Percentiles rank a stretch among this genome's conserved stretches.
Evolutionary conservation across 208 protist genomes (phyloP).

Genomic region (Trypanosoma brucei): DNA sequence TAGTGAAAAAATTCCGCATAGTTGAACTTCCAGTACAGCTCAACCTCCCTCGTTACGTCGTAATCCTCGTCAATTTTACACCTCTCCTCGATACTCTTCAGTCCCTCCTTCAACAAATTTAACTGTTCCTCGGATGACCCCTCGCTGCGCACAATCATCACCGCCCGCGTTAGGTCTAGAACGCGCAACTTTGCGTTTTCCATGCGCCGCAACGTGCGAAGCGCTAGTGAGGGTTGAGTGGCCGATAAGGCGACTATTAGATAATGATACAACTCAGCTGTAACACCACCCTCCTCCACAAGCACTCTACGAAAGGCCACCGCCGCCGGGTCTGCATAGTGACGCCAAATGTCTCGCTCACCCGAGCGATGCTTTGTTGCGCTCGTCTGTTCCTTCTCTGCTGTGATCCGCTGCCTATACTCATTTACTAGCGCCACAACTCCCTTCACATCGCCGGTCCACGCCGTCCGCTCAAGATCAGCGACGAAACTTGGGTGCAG

Average conservation of each 20-base stretch:
- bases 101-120: slow-evolving; percentile 55
- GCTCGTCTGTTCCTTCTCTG: slow-evolving; percentile 30
- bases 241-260: slow-evolving; percentile 56
- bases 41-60: slow-evolving; percentile 44
- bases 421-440: slow-evolving; percentile 49
- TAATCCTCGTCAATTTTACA: slow-evolving; percentile 50
- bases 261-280: slow-evolving; percentile 88
- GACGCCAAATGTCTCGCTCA: slow-evolving; percentile 55
- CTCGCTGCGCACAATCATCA: slow-evolving; percentile 46
- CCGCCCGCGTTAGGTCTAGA: slow-evolving; percentile 71
- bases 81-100: slow-evolving; percentile 41
- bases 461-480: slow-evolving; percentile 46
- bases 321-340: slow-evolving; percentile 45
- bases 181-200: slow-evolving; percentile 45
- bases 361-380: slow-evolving; percentile 13
- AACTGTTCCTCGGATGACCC: slow-evolving; percentile 41
- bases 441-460: slow-evolving; percentile 24
- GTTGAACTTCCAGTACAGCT: slow-evolving; percentile 82
- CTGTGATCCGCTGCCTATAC: slow-evolving; percentile 44
- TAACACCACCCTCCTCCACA: slow-evolving; percentile 51
- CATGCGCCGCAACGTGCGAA: slow-evolving; percentile 76
- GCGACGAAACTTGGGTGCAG: slow-evolving; percentile 45
- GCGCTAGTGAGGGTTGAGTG: slow-evolving; percentile 56
- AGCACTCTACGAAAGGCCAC: slow-evolving; percentile 46
- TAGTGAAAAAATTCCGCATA: slow-evolving; percentile 78